Evolutionary conservation across 2,329 filamentous ascomycete genomes (phyloP), one percentile per base, ranked within the genome.

Genomic region (Bipolaris bicolor): DNA sequence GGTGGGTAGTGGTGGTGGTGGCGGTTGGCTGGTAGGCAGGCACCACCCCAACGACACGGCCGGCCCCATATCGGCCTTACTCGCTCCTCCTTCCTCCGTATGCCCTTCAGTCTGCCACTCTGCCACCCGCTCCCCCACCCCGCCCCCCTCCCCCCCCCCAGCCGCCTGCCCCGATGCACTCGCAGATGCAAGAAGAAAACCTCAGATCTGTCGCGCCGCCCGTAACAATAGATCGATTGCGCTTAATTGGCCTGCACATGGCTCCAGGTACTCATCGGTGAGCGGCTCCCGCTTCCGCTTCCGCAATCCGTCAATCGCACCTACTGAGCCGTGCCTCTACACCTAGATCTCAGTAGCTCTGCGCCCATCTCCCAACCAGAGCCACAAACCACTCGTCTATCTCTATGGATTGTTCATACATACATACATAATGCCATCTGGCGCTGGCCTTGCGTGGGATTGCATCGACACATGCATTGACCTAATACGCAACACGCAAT

Each of bases 261-360:
- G 37, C 48, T 39, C 36, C 54, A 57, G 49, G 33, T 33, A 43
- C 44, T 57, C 39, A 57, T 53, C 55, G 55, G 55, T 57, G 49
- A 54, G 55, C 55, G 44, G 45, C 43, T 40, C 46, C 50, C 55
- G 55, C 50, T 58, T 54, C 55, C 55, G 55, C 55, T 58, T 54
- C 55, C 55, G 55, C 55, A 49, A 55, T 58, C 41, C 49, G 55
- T 55, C 51, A 49, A 54, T 58, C 55, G 40, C 49, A 50, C 51
- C 49, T 52, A 40, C 24, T 44, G 39, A 49, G 40, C 50, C 45
- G 46, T 48, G 55, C 46, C 55, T 49, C 55, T 54, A 55, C 50
- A 55, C 54, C 55, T 54, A 55, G 55, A 55, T 58, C 55, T 58
- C 55, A 40, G 55, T 58, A 55, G 44, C 50, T 57, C 22, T 22